A percentile compares a stretch with the other conserved stretches of the same genome.
Conservation (phyloP, 169 alveolate species). For the Eimeria acervulina region DNA sequence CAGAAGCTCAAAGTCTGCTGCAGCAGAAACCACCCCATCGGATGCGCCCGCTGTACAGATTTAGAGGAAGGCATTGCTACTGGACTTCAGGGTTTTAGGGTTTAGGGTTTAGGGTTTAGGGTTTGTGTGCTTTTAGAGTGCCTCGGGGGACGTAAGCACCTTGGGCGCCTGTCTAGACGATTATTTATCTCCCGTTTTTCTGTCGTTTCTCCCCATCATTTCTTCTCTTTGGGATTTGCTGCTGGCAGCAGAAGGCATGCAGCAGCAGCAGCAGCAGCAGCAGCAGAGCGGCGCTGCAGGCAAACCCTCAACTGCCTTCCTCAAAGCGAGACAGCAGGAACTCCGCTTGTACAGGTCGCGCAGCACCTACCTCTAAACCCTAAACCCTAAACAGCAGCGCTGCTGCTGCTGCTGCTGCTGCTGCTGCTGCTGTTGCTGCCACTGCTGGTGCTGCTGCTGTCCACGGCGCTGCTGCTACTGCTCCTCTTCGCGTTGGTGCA, state of each 20-base stretch:
- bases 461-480: too few relatives aligned
- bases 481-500: neutral
- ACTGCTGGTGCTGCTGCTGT: neutral
- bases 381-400: conserved; percentile 16
- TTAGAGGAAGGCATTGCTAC: neutral
- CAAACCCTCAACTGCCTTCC: neutral
- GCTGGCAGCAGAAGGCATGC: conserved; percentile 49
- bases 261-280: conserved; percentile 31
- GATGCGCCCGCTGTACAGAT: neutral
- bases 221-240: neutral
- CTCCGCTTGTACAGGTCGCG: neutral
- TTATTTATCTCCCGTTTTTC: neutral
- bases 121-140: neutral
- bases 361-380: neutral
- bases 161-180: neutral
- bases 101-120: conserved; percentile 37
- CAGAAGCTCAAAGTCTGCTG: neutral
- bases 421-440: conserved; percentile 1
- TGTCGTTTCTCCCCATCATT: neutral
- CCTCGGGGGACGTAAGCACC: neutral
- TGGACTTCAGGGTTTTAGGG: neutral
- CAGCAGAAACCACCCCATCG: neutral
- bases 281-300: conserved; percentile 3
- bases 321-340: conserved; percentile 23
- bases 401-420: neutral